Conservation (phyloP, 2,329 filamentous ascomycete species). For the Aspergillus oerlinghausenensis region DNA sequence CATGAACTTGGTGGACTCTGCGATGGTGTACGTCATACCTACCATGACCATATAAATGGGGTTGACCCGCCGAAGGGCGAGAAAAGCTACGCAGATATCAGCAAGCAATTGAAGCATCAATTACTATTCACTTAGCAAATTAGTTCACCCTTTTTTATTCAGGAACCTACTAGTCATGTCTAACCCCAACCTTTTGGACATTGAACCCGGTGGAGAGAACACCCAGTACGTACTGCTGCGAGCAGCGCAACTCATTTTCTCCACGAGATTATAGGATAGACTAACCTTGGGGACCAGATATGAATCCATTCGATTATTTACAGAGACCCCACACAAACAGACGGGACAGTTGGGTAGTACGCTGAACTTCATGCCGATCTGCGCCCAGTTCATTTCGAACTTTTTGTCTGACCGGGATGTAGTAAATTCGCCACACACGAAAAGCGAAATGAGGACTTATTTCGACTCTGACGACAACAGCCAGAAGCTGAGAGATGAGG, state of each 20-base stretch:
- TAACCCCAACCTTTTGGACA: conserved; percentile 52
- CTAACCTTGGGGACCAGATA: conserved; percentile 43
- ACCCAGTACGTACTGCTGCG: conserved; percentile 45
- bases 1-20: background rate
- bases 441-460: conserved; percentile 31
- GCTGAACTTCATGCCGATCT: background rate
- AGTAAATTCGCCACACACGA: conserved; percentile 29
- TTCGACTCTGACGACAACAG: conserved; percentile 42
- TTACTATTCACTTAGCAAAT: background rate
- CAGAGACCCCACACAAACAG: conserved; percentile 48
- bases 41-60: background rate
- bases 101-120: background rate
- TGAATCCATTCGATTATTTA: conserved; percentile 52
- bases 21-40: conserved; percentile 10
- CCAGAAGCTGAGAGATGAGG: conserved; percentile 41
- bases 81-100: background rate
- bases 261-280: background rate
- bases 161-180: conserved; percentile 39
- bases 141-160: background rate
- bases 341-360: conserved; percentile 55
- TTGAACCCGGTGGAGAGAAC: conserved; percentile 55
- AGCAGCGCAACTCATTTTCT: no score
- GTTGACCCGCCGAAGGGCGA: background rate
- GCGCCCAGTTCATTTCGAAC: background rate
- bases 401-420: background rate